Conservation (phyloP, 1,139 yeast genomes). For the Nematodospora anomalae region DNA sequence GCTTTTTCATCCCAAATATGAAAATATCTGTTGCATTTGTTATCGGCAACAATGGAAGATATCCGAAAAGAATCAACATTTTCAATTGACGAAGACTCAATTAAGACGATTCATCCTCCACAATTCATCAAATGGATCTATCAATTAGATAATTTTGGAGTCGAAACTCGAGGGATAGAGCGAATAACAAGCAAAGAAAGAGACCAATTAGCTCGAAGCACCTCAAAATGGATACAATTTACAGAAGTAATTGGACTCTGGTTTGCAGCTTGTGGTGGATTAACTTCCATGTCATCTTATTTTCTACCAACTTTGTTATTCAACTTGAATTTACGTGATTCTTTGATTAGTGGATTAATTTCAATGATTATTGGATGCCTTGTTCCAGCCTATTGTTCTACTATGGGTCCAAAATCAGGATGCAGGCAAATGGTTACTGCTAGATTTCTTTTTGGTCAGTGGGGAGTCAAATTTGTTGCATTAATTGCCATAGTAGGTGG, state of each 20-base stretch:
- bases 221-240: conserved; percentile 36
- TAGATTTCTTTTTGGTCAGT: conserved; percentile 38
- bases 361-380: conserved; percentile 36
- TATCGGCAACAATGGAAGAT: no score
- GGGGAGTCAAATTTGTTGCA: conserved; percentile 39
- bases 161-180: conserved; percentile 35
- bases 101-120: conserved; percentile 5
- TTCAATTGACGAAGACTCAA: not conserved
- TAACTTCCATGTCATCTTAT: conserved; percentile 42
- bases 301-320: conserved; percentile 34
- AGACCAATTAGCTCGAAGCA: conserved; percentile 12
- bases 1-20: no score
- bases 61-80: no score
- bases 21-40: no score
- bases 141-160: conserved; percentile 26
- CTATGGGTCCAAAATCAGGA: conserved; percentile 43
- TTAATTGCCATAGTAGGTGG: conserved; percentile 37
- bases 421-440: conserved; percentile 45
- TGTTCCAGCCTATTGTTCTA: conserved; percentile 41
- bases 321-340: conserved; percentile 29
- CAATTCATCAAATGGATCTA: conserved; percentile 17
- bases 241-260: conserved; percentile 60
- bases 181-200: conserved; percentile 29
- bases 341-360: conserved; percentile 33
- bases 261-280: conserved; percentile 43